Evolutionary conservation across 495 filamentous ascomycete genomes (phyloP).

Genomic region (Neurospora sp.): DNA sequence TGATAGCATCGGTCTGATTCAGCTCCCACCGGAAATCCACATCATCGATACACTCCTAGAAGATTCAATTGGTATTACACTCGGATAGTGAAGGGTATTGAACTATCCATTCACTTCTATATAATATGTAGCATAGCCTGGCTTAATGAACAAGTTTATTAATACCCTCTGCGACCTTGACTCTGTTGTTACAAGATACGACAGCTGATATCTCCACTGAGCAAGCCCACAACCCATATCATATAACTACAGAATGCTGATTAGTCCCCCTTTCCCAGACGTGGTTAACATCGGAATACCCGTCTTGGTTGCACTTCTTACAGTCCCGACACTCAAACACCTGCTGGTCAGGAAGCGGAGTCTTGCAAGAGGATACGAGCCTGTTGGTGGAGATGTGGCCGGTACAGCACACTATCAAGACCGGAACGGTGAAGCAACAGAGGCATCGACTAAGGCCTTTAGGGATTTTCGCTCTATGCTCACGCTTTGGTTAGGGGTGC

Average conservation of each 20-base stretch:
- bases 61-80: neutral
- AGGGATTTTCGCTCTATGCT: constrained; percentile 29
- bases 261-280: constrained; percentile 5
- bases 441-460: constrained; percentile 34
- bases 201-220: neutral
- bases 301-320: constrained; percentile 7
- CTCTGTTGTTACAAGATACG: neutral
- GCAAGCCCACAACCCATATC: neutral
- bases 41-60: neutral
- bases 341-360: neutral
- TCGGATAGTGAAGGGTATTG: neutral
- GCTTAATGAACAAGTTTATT: neutral
- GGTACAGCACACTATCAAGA: constrained; percentile 35
- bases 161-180: neutral
- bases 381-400: neutral
- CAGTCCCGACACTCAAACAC: constrained; percentile 3
- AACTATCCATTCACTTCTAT: neutral
- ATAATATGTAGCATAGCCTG: neutral
- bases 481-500: constrained; percentile 20
- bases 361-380: neutral
- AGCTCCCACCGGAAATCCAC: neutral
- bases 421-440: constrained; percentile 43
- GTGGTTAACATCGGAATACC: neutral
- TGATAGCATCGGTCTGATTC: neutral
- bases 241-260: neutral